Conservation (phyloP, 1,284 basidiomycete species). For the Marasmius tenuissimus region DNA sequence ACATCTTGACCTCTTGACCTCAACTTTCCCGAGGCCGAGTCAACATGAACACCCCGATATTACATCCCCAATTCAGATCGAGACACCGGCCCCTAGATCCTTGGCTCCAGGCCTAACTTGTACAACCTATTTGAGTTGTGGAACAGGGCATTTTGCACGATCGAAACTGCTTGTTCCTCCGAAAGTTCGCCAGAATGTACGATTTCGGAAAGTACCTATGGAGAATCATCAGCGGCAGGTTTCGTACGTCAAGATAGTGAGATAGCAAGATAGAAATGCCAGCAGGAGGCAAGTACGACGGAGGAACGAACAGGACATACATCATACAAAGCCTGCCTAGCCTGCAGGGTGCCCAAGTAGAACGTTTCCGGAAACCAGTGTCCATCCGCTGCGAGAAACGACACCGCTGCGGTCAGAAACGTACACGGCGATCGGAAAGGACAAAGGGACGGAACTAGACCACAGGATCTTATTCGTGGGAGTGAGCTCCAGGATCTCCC, state of each 20-base stretch:
- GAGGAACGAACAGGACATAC: slow-evolving; percentile 32
- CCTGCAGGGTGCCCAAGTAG: slow-evolving; percentile 65
- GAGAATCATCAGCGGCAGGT: not conserved
- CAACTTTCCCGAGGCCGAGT: no score
- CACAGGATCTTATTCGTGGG: slow-evolving; percentile 78
- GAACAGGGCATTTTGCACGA: slow-evolving; percentile 55
- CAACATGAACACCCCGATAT: no score
- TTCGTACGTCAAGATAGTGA: not conserved
- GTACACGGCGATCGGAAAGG: not conserved
- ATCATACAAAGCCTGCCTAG: slow-evolving; percentile 57
- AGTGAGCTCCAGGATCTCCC: slow-evolving; percentile 65
- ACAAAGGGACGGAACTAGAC: slow-evolving; percentile 56
- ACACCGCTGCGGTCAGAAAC: not conserved
- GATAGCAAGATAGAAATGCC: not conserved
- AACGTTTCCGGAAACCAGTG: slow-evolving; percentile 79
- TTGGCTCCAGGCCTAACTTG: slow-evolving; percentile 38
- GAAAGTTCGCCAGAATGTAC: slow-evolving; percentile 45
- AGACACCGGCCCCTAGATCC: not conserved
- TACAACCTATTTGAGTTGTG: slow-evolving; percentile 61
- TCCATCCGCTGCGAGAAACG: slow-evolving; percentile 54
- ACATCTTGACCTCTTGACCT: no score
- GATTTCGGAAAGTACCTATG: slow-evolving; percentile 50
- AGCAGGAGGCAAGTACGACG: not conserved
- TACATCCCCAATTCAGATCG: no score
- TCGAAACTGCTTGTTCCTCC: slow-evolving; percentile 45